These are phyloP conservation scores for Xanthoconium stramineum DNA, from an alignment of 768 basidiomycete species.

Conservation along the genomic window DNA sequence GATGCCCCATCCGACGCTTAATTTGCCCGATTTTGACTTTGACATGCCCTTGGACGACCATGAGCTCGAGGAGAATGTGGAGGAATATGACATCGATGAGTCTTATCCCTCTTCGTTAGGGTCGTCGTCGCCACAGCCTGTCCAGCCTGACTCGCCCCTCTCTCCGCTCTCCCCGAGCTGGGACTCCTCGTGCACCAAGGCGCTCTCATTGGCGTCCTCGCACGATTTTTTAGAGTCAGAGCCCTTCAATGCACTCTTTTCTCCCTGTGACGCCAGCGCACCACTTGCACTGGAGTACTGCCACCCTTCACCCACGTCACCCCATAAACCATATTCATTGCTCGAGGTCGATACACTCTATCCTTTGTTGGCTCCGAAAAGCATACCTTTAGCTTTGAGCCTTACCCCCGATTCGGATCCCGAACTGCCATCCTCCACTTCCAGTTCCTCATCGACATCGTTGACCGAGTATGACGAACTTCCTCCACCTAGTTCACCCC, in stretches of 20 bases:
- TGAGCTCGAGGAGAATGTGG: conserved; percentile 13
- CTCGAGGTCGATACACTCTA: conserved; percentile 22
- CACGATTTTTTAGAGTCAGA: conserved; percentile 19
- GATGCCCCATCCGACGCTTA: conserved; percentile 35
- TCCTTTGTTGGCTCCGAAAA: conserved; percentile 20
- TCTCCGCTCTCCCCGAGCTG: conserved; percentile 38
- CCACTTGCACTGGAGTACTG: conserved; percentile 14
- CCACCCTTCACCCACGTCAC: conserved; percentile 13
- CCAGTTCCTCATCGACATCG: conserved; percentile 18
- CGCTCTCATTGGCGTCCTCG: conserved; percentile 11
- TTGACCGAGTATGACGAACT: conserved; percentile 24
- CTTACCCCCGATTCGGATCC: conserved; percentile 13
- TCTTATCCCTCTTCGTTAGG: conserved; percentile 8
- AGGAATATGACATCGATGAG: conserved; percentile 22
- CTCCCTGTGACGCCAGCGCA: conserved; percentile 6
- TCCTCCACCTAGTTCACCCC: conserved; percentile 29
- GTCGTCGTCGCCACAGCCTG: conserved; percentile 15
- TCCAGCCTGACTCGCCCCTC: conserved; percentile 19
- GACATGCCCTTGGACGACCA: conserved; percentile 16
- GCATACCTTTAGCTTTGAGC: conserved; percentile 23
- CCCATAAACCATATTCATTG: conserved; percentile 19
- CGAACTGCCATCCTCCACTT: conserved; percentile 8
- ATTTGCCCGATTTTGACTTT: conserved; percentile 36
- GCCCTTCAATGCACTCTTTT: conserved; percentile 18
- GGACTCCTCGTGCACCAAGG: conserved; percentile 17